Conservation (phyloP, 2,329 filamentous ascomycete genomes). For the Fusarium pseudocircinatum region DNA sequence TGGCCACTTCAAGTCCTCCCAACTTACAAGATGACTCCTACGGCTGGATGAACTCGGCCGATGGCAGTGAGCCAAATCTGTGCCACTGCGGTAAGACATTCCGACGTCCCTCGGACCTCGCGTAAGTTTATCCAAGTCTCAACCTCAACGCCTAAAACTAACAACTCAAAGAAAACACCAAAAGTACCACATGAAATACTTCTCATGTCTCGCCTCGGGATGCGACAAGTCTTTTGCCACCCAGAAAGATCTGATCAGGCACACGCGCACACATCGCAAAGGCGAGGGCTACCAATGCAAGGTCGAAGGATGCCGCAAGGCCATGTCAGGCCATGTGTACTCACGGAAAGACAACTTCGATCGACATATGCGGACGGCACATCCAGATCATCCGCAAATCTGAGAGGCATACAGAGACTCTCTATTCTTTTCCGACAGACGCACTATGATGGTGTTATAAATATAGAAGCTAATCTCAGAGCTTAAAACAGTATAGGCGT, state of each 20-base stretch:
- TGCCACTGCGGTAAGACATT: conserved; percentile 43
- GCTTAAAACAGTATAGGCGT: conserved; percentile 12
- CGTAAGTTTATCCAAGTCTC: conserved; percentile 25
- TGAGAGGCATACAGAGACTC: conserved; percentile 37
- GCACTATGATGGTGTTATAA: conserved; percentile 5
- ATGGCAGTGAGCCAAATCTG: conserved; percentile 22
- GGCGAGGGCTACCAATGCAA: conserved; percentile 41
- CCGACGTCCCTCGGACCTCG: conserved; percentile 41
- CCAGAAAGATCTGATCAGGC: conserved; percentile 41
- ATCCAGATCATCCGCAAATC: conserved; percentile 38
- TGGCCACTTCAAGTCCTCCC: conserved; percentile 34
- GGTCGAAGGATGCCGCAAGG: conserved; percentile 42
- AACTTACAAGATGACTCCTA: conserved; percentile 36
- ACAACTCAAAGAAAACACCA: conserved; percentile 38
- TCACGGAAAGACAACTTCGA: conserved; percentile 44
- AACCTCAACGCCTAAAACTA: neutral
- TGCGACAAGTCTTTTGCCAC: conserved; percentile 43
- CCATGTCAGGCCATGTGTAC: conserved; percentile 42
- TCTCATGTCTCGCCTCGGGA: conserved; percentile 39
- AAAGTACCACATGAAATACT: conserved; percentile 45
- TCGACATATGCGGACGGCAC: conserved; percentile 43
- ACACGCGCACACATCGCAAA: conserved; percentile 41
- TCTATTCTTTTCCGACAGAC: conserved; percentile 29
- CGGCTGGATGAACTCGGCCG: conserved; percentile 18
- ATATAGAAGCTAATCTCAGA: conserved; percentile 11